Evolutionary conservation across 768 basidiomycete species (phyloP).

Genomic region (Podaxis sp.): DNA sequence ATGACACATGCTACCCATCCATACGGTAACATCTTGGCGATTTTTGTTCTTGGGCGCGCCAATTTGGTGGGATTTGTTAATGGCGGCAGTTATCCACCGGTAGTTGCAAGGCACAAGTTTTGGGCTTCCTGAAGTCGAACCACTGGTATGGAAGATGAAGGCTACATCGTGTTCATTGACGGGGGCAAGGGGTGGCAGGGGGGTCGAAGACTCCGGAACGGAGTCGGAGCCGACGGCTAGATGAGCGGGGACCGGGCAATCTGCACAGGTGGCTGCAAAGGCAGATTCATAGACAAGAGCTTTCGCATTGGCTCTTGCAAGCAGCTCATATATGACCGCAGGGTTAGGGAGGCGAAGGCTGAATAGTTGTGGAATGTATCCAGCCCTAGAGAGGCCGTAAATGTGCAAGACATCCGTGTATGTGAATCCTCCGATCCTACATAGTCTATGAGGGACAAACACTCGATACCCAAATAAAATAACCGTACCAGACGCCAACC

Average conservation of each 20-base stretch:
- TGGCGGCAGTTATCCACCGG: conserved; percentile 59
- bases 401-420: conserved; percentile 72
- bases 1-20: conserved; percentile 87
- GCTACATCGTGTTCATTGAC: conserved; percentile 37
- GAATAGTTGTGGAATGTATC: conserved; percentile 77
- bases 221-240: conserved; percentile 40
- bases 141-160: conserved; percentile 79
- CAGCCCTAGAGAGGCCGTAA: conserved; percentile 73
- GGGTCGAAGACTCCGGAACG: conserved; percentile 34
- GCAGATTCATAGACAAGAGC: conserved; percentile 67
- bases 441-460: conserved; percentile 16
- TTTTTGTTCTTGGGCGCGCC: conserved; percentile 45
- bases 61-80: conserved; percentile 58
- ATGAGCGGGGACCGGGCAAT: conserved; percentile 52
- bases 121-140: conserved; percentile 81
- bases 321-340: conserved; percentile 66
- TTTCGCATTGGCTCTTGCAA: conserved; percentile 57
- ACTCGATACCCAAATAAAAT: background rate
- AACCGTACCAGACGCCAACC: conserved; percentile 70
- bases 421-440: conserved; percentile 71
- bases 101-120: conserved; percentile 75
- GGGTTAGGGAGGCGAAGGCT: conserved; percentile 74
- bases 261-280: conserved; percentile 41
- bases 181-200: conserved; percentile 13
- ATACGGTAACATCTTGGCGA: conserved; percentile 66